These are phyloP conservation scores for Aspergillus texensis DNA, from an alignment of 2,329 filamentous ascomycete species.

Conservation along the genomic window DNA sequence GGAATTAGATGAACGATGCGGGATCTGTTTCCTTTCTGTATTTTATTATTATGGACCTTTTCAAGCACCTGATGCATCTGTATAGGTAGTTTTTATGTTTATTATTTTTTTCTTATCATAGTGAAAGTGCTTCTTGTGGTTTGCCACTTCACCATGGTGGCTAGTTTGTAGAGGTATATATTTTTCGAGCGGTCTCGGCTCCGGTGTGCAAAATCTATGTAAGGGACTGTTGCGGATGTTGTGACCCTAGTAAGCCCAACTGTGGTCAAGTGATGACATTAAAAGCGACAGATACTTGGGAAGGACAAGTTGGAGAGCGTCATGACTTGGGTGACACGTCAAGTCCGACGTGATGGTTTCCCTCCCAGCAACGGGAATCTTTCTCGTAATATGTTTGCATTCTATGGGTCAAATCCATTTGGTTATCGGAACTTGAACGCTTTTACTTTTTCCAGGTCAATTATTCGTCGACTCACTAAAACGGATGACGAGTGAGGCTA, in stretches of 20 bases:
- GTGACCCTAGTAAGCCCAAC: too few relatives aligned
- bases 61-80: not conserved
- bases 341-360: too few relatives aligned
- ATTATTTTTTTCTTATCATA: not conserved
- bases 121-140: not conserved
- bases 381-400: not conserved
- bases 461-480: not conserved
- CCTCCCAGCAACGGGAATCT: not conserved
- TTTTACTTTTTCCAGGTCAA: not conserved
- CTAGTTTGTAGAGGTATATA: too few relatives aligned
- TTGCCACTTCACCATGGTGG: too few relatives aligned
- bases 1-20: not conserved
- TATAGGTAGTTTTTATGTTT: not conserved
- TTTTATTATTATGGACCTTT: not conserved
- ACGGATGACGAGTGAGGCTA: slow-evolving; percentile 4
- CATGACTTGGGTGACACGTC: too few relatives aligned
- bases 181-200: not conserved
- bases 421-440: not conserved
- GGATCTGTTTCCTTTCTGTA: not conserved
- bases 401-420: not conserved
- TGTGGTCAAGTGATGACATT: not conserved
- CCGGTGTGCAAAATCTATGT: not conserved
- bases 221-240: not conserved
- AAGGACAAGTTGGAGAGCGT: not conserved
- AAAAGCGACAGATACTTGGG: not conserved